phyloP scores from a whole-genome alignment of 768 basidiomycete species.

The Lactarius trivialis region DNA sequence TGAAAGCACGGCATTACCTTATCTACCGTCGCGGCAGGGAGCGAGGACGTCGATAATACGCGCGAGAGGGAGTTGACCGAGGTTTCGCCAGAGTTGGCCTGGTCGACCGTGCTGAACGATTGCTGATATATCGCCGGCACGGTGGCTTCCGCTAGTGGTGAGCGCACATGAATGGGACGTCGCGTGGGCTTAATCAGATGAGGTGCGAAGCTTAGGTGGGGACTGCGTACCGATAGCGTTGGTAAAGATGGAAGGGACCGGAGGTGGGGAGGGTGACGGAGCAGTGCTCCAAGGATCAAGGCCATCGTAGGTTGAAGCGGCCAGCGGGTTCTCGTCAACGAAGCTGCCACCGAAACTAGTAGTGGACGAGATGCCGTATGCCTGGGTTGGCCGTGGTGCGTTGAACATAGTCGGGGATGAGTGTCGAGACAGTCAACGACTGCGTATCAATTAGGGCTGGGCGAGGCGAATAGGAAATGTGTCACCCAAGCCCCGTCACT shows the following conservation, averaged over 20 bases:
- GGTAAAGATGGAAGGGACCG: conserved; percentile 41
- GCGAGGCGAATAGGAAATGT: not conserved
- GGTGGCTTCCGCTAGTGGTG: conserved; percentile 59
- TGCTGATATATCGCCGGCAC: conserved; percentile 72
- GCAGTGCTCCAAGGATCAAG: conserved; percentile 70
- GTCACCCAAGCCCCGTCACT: not conserved
- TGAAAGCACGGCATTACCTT: conserved; percentile 43
- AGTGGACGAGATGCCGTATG: conserved; percentile 52
- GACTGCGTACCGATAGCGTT: conserved; percentile 16
- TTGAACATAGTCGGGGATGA: conserved; percentile 61
- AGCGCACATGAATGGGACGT: conserved; percentile 1
- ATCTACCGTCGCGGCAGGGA: conserved; percentile 81
- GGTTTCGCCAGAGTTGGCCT: conserved; percentile 62
- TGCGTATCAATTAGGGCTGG: not conserved
- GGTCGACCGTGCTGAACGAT: conserved; percentile 69
- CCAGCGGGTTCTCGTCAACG: conserved; percentile 69
- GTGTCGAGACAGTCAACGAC: not conserved
- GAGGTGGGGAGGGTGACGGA: conserved; percentile 61
- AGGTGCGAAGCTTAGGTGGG: not conserved
- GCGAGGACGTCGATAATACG: conserved; percentile 65
- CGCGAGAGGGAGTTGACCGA: conserved; percentile 81
- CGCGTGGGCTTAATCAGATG: not conserved
- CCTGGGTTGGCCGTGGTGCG: conserved; percentile 66
- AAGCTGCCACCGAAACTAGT: conserved; percentile 64
- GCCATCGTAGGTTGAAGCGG: conserved; percentile 63